Evolutionary conservation across 257 asterid species (phyloP).

Genomic region (Solanum medicagineum): DNA sequence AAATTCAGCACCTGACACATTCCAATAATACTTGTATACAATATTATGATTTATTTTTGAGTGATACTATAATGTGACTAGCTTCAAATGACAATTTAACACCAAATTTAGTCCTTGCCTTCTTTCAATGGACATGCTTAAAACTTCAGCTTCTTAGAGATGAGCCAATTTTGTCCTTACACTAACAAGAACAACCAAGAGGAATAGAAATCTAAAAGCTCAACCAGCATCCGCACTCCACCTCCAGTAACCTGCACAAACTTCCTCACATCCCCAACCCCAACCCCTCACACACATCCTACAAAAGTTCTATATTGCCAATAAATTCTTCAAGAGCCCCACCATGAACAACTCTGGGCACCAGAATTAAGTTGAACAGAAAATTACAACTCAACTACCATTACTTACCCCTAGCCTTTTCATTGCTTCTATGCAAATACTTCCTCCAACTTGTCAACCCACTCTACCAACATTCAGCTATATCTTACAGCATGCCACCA

Average conservation of each 20-base stretch:
- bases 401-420: neutral
- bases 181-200: neutral
- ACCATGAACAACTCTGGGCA: neutral
- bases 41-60: neutral
- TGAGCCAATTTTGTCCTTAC: neutral
- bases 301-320: neutral
- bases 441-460: neutral
- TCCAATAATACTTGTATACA: neutral
- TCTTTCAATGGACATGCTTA: neutral
- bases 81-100: neutral
- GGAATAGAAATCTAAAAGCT: neutral
- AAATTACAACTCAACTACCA: neutral
- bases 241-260: neutral
- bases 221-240: neutral
- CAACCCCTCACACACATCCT: neutral
- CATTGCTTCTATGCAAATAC: neutral
- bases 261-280: neutral
- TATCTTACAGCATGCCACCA: neutral
- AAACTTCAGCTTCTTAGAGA: neutral
- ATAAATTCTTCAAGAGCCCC: neutral
- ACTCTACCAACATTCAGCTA: neutral
- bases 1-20: neutral
- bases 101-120: neutral
- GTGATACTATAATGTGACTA: neutral
- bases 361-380: neutral